A percentile compares a stretch with the other conserved stretches of the same genome.
Conservation (phyloP, 2,329 filamentous ascomycete genomes). For the Colletotrichum euphorbiae region DNA sequence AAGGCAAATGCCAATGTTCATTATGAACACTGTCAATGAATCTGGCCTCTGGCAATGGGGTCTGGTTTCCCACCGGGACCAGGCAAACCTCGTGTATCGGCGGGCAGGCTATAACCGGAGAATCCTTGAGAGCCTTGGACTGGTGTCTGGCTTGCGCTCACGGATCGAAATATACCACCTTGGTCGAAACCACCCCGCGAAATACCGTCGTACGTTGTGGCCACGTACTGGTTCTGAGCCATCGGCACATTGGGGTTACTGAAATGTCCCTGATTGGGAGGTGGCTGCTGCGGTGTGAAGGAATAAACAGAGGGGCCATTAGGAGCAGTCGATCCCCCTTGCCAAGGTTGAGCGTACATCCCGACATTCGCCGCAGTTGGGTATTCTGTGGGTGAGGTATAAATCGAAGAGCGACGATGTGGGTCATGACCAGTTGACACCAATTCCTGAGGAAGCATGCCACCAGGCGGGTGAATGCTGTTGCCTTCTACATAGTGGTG, state of each 20-base stretch:
- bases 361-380: slow-evolving; percentile 51
- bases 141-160: slow-evolving; percentile 46
- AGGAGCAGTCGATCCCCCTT: slow-evolving; percentile 55
- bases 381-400: slow-evolving; percentile 58
- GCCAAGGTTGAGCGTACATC: slow-evolving; percentile 60
- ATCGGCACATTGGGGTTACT: slow-evolving; percentile 49
- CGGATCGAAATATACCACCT: slow-evolving; percentile 49
- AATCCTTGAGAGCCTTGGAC: slow-evolving; percentile 49
- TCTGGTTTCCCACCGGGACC: slow-evolving; percentile 35
- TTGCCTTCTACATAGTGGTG: slow-evolving; percentile 54
- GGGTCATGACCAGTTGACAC: slow-evolving; percentile 58
- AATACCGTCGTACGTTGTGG: slow-evolving; percentile 50
- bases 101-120: slow-evolving; percentile 47
- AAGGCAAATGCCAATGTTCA: neutral
- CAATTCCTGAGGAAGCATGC: slow-evolving; percentile 58
- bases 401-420: slow-evolving; percentile 60
- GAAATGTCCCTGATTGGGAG: slow-evolving; percentile 47
- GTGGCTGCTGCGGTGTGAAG: slow-evolving; percentile 55
- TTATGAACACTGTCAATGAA: slow-evolving; percentile 24
- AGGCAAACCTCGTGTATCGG: slow-evolving; percentile 48
- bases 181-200: slow-evolving; percentile 49
- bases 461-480: slow-evolving; percentile 49
- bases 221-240: slow-evolving; percentile 50
- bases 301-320: slow-evolving; percentile 58
- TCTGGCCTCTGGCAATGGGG: slow-evolving; percentile 27